Evolutionary conservation across 164 flowering plant species (phyloP), one percentile per base, ranked within the genome.

Genomic region (Chimonanthus praecox): DNA sequence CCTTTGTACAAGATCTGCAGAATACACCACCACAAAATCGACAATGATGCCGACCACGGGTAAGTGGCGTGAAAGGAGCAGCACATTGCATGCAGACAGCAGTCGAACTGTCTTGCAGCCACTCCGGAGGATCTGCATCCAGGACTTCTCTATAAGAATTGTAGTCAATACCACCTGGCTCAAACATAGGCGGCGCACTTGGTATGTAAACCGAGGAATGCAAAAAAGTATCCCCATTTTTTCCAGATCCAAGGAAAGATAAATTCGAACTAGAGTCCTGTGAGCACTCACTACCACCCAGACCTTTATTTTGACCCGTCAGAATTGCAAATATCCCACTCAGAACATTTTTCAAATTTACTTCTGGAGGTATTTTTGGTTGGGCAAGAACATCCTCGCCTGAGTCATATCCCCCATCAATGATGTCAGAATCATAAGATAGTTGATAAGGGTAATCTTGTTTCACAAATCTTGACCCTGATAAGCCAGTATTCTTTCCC

Each of bases 41-140:
- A 77, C 99, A 95, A 75, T 95, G 99, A 83, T 95, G 99, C 76
- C 99, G 85, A 5, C 97, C 96, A 64, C 99, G 90, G 67, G 94
- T 90, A 49, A 94, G 74, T 3, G 94, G 90, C 0, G 96, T 92
- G 75, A 94, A 94, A 15, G 89, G 90, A 76, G 89, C 84, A 83
- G 70, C 77, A 76, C 98, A 94, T 84, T 88, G 97, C 97, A 89
- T 92, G 77, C 98, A 94, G 63, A 60, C 82, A 7, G 81, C 69
- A 70, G 93, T 67, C 48, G 86, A 82, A 81, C 98, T 94, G 74
- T 94, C 98, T 16, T 94, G 97, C 70, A 92, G 85, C 98, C 98
- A 94, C 54, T 94, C 94, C 0, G 97, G 97, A 43, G 98, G 97
- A 8, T 94, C 94, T 61, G 97, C 87, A 70, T 91, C 97, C 84